Evolutionary conservation across 2,329 filamentous ascomycete genomes (phyloP).

Genomic region (Capronia epimyces): DNA sequence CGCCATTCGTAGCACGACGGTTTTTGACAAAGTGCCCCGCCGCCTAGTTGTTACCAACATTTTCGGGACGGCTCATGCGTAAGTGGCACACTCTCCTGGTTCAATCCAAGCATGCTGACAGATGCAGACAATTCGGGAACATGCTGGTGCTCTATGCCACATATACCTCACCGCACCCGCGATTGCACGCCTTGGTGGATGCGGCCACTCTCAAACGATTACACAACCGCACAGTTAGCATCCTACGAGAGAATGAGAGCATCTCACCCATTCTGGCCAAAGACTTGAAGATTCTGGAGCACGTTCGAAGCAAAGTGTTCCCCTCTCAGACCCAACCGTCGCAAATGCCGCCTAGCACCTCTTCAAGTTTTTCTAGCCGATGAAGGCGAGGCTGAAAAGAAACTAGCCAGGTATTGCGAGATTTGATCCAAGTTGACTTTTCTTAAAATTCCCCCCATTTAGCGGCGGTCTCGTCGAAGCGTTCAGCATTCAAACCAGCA

Average conservation of each 20-base stretch:
- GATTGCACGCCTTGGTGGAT: constrained; percentile 55
- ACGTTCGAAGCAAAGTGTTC: constrained; percentile 44
- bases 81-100: constrained; percentile 46
- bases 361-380: constrained; percentile 23
- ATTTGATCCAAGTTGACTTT: constrained; percentile 1
- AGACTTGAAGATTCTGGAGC: constrained; percentile 67
- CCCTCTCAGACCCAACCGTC: constrained; percentile 6
- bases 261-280: constrained; percentile 68
- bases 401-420: not conserved
- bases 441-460: not conserved
- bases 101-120: constrained; percentile 16
- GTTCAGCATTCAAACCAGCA: constrained; percentile 8
- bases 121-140: constrained; percentile 85
- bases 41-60: constrained; percentile 89
- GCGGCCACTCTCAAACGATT: constrained; percentile 53
- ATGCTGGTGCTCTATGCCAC: constrained; percentile 83
- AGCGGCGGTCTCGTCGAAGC: constrained; percentile 10
- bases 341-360: constrained; percentile 10
- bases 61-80: constrained; percentile 93
- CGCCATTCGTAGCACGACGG: constrained; percentile 76
- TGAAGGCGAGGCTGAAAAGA: not conserved
- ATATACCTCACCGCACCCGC: constrained; percentile 56
- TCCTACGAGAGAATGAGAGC: constrained; percentile 64
- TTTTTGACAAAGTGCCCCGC: constrained; percentile 63
- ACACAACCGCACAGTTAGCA: constrained; percentile 67